These are phyloP conservation scores for Cadophora gregata DNA, from an alignment of 2,329 filamentous ascomycete genomes.

Conservation along the genomic window DNA sequence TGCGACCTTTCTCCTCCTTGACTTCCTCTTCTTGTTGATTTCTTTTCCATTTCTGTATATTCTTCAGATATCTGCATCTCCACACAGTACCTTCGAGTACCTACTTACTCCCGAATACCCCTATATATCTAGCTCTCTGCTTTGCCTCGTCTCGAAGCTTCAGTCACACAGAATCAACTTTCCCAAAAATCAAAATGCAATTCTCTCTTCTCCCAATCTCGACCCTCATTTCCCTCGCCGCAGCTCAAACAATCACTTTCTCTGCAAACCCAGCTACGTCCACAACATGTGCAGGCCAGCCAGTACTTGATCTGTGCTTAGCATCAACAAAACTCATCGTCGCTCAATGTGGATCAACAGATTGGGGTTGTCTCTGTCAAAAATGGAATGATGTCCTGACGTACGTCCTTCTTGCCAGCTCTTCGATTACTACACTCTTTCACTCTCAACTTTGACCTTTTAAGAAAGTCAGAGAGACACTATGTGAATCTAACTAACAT, in stretches of 20 bases:
- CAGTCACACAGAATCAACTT: slow-evolving; percentile 6
- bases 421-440: not conserved
- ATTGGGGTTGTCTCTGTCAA: slow-evolving; percentile 59
- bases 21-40: slow-evolving; percentile 12
- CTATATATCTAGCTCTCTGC: not conserved
- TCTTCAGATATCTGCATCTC: not conserved
- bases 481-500: slow-evolving; percentile 25
- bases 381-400: slow-evolving; percentile 59
- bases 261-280: slow-evolving; percentile 27
- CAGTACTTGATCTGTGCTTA: slow-evolving; percentile 49
- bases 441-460: not conserved
- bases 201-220: slow-evolving; percentile 38
- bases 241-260: slow-evolving; percentile 36
- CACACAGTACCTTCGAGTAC: not conserved
- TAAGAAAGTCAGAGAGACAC: not conserved
- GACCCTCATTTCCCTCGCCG: slow-evolving; percentile 40
- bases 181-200: slow-evolving; percentile 31
- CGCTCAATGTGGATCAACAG: slow-evolving; percentile 43
- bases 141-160: not conserved
- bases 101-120: slow-evolving; percentile 11
- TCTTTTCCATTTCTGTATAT: not conserved
- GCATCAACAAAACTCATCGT: slow-evolving; percentile 46
- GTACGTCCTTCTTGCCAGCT: slow-evolving; percentile 43
- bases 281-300: slow-evolving; percentile 45
- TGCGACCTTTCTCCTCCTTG: not conserved